phyloP scores from a whole-genome alignment of 331 rosid genomes.

The Acacia concinna region DNA sequence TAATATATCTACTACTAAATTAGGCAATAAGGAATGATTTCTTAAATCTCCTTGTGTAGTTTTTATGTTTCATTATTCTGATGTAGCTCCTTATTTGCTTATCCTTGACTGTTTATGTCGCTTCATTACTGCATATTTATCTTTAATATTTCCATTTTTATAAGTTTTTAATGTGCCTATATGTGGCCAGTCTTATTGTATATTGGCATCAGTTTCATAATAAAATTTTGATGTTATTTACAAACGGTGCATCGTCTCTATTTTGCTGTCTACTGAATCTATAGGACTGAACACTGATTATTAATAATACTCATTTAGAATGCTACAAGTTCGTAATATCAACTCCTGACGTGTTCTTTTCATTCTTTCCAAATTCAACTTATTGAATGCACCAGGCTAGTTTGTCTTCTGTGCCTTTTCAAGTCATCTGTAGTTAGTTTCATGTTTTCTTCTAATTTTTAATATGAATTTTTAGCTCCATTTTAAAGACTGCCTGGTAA shows the following conservation, averaged over 20 bases:
- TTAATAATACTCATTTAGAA: not conserved
- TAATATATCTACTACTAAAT: not conserved
- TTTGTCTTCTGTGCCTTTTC: constrained; percentile 3
- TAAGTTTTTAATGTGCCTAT: not conserved
- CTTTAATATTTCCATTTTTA: not conserved
- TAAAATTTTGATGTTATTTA: constrained; percentile 1
- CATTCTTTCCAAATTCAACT: constrained; percentile 1
- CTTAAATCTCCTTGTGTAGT: not conserved
- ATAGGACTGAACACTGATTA: not conserved
- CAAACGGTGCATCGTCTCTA: not conserved
- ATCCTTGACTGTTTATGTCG: not conserved
- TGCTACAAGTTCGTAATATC: constrained; percentile 4
- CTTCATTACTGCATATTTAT: not conserved
- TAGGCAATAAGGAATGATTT: not conserved
- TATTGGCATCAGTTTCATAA: constrained; percentile 12
- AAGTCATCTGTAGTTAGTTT: not conserved
- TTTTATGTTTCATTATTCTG: constrained; percentile 2
- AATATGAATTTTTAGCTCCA: not conserved
- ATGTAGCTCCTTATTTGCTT: not conserved
- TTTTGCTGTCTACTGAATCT: not conserved
- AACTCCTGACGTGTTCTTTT: not conserved
- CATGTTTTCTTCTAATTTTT: not conserved
- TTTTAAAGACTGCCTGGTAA: not conserved
- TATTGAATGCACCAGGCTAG: not conserved
- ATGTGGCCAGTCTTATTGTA: not conserved